Base-by-base conservation (phyloP, 2,329 filamentous ascomycete genomes). In the Ascomycota sp. region DNA sequence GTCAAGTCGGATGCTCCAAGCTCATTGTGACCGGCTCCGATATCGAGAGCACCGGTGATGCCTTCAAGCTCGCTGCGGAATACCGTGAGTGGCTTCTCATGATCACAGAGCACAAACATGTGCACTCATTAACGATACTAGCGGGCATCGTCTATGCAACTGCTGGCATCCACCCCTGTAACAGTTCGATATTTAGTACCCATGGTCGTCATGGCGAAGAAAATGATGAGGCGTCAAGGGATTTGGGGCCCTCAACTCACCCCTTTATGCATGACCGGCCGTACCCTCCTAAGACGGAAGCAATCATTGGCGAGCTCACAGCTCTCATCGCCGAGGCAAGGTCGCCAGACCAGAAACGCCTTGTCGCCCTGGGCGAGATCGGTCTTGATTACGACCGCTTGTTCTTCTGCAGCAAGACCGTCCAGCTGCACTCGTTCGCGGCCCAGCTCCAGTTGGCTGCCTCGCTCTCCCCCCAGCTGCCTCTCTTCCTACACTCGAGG, bases 351-450 rank as follows among this genome's bases (percentile, higher is more conserved):
- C 37, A 40, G 23, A 35, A 42, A 25, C 38, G 40, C 23, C 63
- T 79, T 25, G 74, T 81, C 1, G 86, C 89, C 6, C 83, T 94
- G 48, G 89, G 89, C 29, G 89, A 98, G 53, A 82, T 98, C 36
- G 89, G 89, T 2, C 74, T 98, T 4, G 89, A 98, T 55, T 98
- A 95, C 47, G 89, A 98, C 55, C 72, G 89, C 2, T 58, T 98
- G 23, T 78, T 81, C 43, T 75, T 85, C 43, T 83, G 79, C 44
- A 69, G 75, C 24, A 79, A 75, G 43, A 72, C 75, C 17, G 67
- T 75, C 11, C 89, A 98, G 51, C 59, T 85, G 20, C 75, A 82
- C 45, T 83, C 81, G 35, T 98, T 98, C 48, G 70, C 74, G 25
- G 66, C 68, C 6, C 89, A 98, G 50, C 65, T 95, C 4, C 67